Evolutionary conservation across 2,329 filamentous ascomycete species (phyloP).

Genomic region (Botrytis galanthina): DNA sequence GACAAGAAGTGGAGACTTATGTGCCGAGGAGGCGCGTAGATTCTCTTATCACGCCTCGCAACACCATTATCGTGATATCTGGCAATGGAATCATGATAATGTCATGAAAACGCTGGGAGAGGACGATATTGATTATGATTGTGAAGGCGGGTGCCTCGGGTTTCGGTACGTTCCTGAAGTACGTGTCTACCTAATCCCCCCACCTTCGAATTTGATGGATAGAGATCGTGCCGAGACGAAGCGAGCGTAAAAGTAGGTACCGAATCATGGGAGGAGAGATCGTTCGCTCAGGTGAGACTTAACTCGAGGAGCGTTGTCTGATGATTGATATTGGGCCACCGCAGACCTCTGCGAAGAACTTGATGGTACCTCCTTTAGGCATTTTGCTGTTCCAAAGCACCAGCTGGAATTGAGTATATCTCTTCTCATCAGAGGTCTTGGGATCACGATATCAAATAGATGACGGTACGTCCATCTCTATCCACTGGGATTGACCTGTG

Average conservation of each 20-base stretch:
- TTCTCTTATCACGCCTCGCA: constrained; percentile 1
- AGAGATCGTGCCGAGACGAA: background rate
- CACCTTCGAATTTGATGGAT: background rate
- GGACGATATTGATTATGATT: background rate
- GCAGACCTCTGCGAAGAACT: background rate
- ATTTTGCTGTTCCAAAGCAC: background rate
- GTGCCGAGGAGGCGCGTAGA: background rate
- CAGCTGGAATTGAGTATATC: background rate
- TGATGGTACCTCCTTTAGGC: background rate
- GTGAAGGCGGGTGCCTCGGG: background rate
- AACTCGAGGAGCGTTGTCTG: background rate
- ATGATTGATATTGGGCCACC: background rate
- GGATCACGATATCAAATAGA: background rate
- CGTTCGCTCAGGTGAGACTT: background rate
- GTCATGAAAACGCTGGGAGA: background rate
- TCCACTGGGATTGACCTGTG: background rate
- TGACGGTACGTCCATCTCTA: background rate
- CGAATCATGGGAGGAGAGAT: background rate
- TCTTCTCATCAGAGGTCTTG: background rate
- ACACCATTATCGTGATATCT: background rate
- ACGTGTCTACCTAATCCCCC: background rate
- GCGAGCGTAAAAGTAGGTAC: background rate
- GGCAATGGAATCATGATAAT: background rate
- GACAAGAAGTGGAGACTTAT: background rate
- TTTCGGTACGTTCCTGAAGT: background rate